Conservation (phyloP, 2,329 filamentous ascomycete species). For the Metarhizium anisopliae region DNA sequence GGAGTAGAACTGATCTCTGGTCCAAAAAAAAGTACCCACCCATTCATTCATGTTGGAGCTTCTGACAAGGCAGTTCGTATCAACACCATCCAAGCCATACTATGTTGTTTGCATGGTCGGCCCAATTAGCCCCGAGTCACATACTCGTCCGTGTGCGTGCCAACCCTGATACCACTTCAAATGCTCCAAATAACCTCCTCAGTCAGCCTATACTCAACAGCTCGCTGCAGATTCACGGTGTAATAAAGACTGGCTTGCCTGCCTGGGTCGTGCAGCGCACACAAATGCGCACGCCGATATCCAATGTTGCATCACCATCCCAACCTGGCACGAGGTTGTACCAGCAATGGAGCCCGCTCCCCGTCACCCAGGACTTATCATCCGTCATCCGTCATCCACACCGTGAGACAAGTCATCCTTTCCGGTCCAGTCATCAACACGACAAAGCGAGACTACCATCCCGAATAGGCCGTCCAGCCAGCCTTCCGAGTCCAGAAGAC, state of each 20-base stretch:
- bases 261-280: not conserved
- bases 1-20: no score
- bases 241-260: no score
- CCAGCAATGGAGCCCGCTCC: not conserved
- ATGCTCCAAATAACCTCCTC: not conserved
- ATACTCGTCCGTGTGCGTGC: no score
- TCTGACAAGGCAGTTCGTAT: no score
- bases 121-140: no score
- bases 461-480: not conserved
- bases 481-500: not conserved
- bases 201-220: not conserved
- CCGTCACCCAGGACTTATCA: not conserved
- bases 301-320: not conserved
- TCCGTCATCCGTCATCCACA: not conserved
- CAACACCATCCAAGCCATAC: no score
- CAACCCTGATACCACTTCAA: not conserved
- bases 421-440: not conserved
- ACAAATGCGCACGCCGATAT: not conserved
- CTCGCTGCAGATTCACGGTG: not conserved
- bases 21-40: no score
- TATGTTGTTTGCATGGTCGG: no score
- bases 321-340: slow-evolving; percentile 1
- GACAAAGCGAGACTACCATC: not conserved
- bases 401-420: not conserved
- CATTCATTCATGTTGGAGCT: no score